Evolutionary conservation across 2,329 filamentous ascomycete species (phyloP), one percentile per base, ranked within the genome.

Genomic region (Thielaviopsis musarum): DNA sequence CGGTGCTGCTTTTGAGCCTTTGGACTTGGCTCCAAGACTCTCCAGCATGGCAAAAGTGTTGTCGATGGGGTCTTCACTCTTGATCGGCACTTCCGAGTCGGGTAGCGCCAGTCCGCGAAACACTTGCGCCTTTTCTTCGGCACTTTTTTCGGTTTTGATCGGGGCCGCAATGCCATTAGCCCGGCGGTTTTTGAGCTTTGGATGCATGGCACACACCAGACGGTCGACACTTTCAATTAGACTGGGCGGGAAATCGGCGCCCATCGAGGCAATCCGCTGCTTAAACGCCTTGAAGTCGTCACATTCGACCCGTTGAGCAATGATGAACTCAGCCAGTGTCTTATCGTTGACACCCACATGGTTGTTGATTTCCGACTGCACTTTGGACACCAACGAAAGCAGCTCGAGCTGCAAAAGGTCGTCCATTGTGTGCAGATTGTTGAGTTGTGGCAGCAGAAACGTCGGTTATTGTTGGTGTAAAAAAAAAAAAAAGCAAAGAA

Each of bases 31-130:
- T 5, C 62, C 62, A 48, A 97, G 73, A 0, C 84, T 86, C 70
- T 97, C 93, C n/a, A 98, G 71, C 66, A 95, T 78, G 0, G 91
- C 91, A 66, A 98, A 82, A 0, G 93, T 95, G 70, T 98, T 91
- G 67, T 97, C 93, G 67, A 96, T 85, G 21, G 82, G 87, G 68
- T 88, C 86, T 61, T 74, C 74, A 53, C 70, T 68, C 9, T 66
- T 66, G 28, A 71, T 68, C 26, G 70, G 64, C 5, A 65, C 65
- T 0, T 68, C 68, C 34, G 83, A 78, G 70, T 98, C 91, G 1
- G 91, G 89, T 53, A 98, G 79, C 7, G 90, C 81, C 56, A 98
- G 78, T 0, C 91, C 94, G 66, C 85, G 90, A 71, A 98, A 98
- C n/a, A 95, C 81, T 59, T 87, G 83, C 59, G 85, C 83, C 71